Percentiles rank a stretch among this genome's conserved stretches.
Evolutionary conservation across 345 rosid genomes (phyloP).

Genomic region (Camelina neglecta): DNA sequence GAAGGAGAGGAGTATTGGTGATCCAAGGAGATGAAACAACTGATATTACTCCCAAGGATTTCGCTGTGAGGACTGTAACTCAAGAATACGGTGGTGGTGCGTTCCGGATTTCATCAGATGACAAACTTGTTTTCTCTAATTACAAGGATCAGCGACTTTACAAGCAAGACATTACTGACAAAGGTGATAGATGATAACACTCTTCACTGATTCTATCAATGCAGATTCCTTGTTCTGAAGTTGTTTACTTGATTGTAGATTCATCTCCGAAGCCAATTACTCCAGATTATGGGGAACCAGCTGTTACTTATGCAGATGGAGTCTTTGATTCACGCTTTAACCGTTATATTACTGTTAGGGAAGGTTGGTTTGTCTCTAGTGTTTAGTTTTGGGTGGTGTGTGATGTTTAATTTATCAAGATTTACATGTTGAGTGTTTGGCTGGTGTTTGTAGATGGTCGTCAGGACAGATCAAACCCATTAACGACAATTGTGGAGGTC

Average conservation of each 20-base stretch:
- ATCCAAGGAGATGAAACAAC: conserved; percentile 57
- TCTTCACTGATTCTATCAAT: neutral
- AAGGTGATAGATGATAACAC: conserved; percentile 45
- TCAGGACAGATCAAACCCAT: conserved; percentile 57
- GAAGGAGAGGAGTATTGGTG: conserved; percentile 77
- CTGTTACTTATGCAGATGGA: conserved; percentile 84
- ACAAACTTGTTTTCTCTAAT: conserved; percentile 73
- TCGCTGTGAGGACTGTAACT: conserved; percentile 71
- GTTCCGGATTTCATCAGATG: conserved; percentile 61
- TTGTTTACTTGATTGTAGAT: conserved; percentile 47
- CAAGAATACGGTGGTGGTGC: conserved; percentile 99
- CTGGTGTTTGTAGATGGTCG: conserved; percentile 65
- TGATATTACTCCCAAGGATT: conserved; percentile 86
- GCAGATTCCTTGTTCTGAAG: conserved; percentile 8
- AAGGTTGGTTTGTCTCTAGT: conserved; percentile 53
- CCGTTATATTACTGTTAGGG: conserved; percentile 77
- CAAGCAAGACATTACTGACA: conserved; percentile 54
- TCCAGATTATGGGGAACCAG: conserved; percentile 75
- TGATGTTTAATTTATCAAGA: neutral
- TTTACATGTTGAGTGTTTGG: conserved; percentile 10
- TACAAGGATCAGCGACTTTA: conserved; percentile 88
- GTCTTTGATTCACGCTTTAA: conserved; percentile 70
- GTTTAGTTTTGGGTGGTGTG: conserved; percentile 12
- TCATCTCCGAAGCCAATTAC: conserved; percentile 69
- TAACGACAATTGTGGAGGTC: conserved; percentile 62